Evolutionary conservation across 805 yeast species (phyloP).

Genomic region (Metschnikowia vanudenii): DNA sequence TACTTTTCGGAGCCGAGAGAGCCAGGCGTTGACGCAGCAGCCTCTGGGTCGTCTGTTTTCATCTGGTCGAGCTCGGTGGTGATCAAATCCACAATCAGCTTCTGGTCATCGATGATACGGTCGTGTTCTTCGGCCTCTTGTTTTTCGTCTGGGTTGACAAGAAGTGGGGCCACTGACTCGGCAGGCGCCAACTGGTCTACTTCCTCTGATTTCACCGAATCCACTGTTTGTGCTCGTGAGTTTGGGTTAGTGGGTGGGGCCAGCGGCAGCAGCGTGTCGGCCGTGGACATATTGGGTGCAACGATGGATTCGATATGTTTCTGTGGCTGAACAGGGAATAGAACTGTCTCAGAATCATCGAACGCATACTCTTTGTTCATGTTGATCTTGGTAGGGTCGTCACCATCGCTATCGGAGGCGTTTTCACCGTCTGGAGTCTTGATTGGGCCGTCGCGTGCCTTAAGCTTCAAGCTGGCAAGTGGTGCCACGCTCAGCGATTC

Average conservation of each 20-base stretch:
- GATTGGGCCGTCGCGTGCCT: constrained; percentile 20
- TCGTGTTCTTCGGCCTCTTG: constrained; percentile 31
- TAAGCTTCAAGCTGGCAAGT: constrained; percentile 35
- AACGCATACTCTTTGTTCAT: constrained; percentile 61
- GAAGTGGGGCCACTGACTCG: constrained; percentile 2
- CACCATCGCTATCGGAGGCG: constrained; percentile 43
- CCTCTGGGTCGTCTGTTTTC: constrained; percentile 14
- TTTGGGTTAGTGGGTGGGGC: constrained; percentile 1
- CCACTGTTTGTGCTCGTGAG: constrained; percentile 15
- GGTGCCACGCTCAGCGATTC: constrained; percentile 39
- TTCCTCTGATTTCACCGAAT: constrained; percentile 31
- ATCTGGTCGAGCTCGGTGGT: constrained; percentile 24
- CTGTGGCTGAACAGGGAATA: constrained; percentile 71
- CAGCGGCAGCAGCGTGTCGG: constrained; percentile 27
- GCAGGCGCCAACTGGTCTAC: constrained; percentile 31
- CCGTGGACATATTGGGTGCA: constrained; percentile 16
- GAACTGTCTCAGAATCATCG: constrained; percentile 50
- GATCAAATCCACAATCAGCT: constrained; percentile 27
- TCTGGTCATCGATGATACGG: constrained; percentile 33
- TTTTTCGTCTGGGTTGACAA: constrained; percentile 24
- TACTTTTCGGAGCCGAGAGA: constrained; percentile 18
- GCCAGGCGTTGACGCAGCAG: background rate
- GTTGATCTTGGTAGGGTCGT: constrained; percentile 49
- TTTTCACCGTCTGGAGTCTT: constrained; percentile 5
- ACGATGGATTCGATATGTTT: constrained; percentile 37